A percentile compares a stretch with the other conserved stretches of the same genome.
Evolutionary conservation across 2,329 filamentous ascomycete genomes (phyloP).

Genomic region (Sporothrix dimorphospora): DNA sequence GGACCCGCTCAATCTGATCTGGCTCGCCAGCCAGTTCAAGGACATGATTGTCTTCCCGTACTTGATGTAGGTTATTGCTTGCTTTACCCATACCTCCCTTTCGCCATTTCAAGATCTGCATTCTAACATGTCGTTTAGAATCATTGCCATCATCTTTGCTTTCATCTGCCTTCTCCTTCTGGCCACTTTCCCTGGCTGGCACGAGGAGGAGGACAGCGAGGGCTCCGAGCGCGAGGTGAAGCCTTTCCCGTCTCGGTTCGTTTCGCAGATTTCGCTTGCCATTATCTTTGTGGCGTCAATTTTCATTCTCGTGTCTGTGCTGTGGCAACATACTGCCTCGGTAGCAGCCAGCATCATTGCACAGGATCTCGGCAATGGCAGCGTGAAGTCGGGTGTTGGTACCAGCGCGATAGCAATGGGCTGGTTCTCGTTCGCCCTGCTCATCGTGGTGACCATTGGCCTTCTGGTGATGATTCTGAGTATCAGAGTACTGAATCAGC

Average conservation of each 20-base stretch:
- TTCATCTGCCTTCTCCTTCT: conserved; percentile 95
- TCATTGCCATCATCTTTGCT: conserved; percentile 96
- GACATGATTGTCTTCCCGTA: conserved; percentile 99
- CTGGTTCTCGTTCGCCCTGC: conserved; percentile 92
- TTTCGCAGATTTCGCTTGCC: conserved; percentile 89
- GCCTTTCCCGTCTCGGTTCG: conserved; percentile 87
- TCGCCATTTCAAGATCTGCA: background rate
- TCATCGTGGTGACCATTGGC: conserved; percentile 95
- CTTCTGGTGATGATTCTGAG: conserved; percentile 95
- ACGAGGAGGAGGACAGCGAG: conserved; percentile 80
- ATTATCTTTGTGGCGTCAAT: conserved; percentile 82
- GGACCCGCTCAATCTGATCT: conserved; percentile 95
- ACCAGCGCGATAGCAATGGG: conserved; percentile 94
- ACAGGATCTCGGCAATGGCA: conserved; percentile 89
- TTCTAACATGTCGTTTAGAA: conserved; percentile 55
- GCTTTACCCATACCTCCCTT: background rate
- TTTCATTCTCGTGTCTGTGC: conserved; percentile 72
- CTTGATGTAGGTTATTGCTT: conserved; percentile 68
- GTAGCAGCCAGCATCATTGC: conserved; percentile 93
- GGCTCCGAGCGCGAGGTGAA: conserved; percentile 90
- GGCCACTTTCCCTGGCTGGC: conserved; percentile 96
- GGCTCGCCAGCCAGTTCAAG: conserved; percentile 96
- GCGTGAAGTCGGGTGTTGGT: conserved; percentile 84
- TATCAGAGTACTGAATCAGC: conserved; percentile 74
- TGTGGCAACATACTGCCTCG: conserved; percentile 95